Percentiles rank a stretch among this genome's conserved stretches.
phyloP scores from a whole-genome alignment of 1,284 basidiomycete genomes.

The Ganoderma resinaceum region DNA sequence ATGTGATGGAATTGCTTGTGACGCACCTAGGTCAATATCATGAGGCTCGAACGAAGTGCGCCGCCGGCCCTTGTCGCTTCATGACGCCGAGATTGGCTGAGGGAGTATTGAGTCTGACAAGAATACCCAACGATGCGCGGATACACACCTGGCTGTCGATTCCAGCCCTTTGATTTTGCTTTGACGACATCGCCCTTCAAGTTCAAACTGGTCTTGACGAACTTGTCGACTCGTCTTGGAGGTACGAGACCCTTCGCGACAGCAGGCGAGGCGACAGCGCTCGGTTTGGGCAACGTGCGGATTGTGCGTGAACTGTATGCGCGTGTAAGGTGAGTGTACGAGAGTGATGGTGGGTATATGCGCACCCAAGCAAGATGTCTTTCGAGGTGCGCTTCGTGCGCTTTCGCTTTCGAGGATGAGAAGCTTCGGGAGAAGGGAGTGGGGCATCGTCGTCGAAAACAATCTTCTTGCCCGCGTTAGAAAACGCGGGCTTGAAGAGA shows the following conservation, averaged over 20 bases:
- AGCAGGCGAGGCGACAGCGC: conserved; percentile 22
- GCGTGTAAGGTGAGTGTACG: background rate
- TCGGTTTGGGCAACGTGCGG: conserved; percentile 37
- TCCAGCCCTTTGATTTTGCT: conserved; percentile 41
- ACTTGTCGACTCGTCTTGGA: conserved; percentile 35
- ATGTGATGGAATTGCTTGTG: background rate
- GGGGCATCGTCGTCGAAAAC: conserved; percentile 21
- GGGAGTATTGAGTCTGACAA: no score
- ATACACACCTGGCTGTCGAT: conserved; percentile 41
- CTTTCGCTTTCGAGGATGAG: conserved; percentile 36
- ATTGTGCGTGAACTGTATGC: conserved; percentile 39
- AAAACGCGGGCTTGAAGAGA: conserved; percentile 43
- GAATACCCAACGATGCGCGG: no score
- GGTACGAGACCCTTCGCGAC: conserved; percentile 33
- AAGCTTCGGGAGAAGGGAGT: conserved; percentile 12
- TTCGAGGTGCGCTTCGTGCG: conserved; percentile 33
- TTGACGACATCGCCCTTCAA: conserved; percentile 33
- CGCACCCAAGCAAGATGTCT: conserved; percentile 43
- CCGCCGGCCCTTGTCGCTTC: conserved; percentile 41
- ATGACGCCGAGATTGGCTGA: conserved; percentile 41
- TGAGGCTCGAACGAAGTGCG: conserved; percentile 37
- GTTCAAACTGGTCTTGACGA: conserved; percentile 39
- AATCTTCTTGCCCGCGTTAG: conserved; percentile 25
- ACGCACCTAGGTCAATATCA: conserved; percentile 4
- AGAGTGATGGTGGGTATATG: conserved; percentile 4